Evolutionary conservation across 805 yeast species (phyloP).

Genomic region (Jamesozyma spencerorum): DNA sequence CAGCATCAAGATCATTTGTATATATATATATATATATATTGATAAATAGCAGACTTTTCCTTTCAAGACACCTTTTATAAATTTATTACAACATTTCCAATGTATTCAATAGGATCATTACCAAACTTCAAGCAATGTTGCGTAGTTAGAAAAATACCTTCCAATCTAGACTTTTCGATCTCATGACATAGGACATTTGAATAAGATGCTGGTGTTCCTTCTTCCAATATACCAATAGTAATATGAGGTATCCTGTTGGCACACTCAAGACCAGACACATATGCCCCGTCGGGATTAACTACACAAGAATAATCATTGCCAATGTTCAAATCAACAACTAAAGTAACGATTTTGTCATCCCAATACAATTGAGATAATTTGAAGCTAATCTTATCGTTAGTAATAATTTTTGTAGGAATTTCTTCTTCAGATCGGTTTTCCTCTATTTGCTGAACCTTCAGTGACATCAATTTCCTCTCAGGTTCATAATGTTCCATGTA

Average conservation of each 20-base stretch:
- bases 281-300: slow-evolving; percentile 5
- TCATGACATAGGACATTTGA: slow-evolving; percentile 37
- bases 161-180: neutral
- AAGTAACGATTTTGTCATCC: slow-evolving; percentile 44
- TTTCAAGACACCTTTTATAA: too few relatives aligned
- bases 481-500: slow-evolving; percentile 18
- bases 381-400: slow-evolving; percentile 32
- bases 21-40: neutral
- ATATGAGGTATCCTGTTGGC: slow-evolving; percentile 52
- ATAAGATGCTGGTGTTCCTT: slow-evolving; percentile 40
- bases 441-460: neutral
- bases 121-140: too few relatives aligned
- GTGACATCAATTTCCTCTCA: slow-evolving; percentile 1
- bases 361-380: slow-evolving; percentile 39
- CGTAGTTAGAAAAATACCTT: neutral
- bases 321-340: slow-evolving; percentile 34
- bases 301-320: slow-evolving; percentile 7
- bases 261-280: slow-evolving; percentile 18
- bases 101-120: too few relatives aligned
- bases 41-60: too few relatives aligned
- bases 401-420: slow-evolving; percentile 3
- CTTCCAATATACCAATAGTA: slow-evolving; percentile 54
- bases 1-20: slow-evolving; percentile 11
- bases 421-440: neutral
- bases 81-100: too few relatives aligned